phyloP scores from a whole-genome alignment of 306 rosid species.

The Argentina anserina region DNA sequence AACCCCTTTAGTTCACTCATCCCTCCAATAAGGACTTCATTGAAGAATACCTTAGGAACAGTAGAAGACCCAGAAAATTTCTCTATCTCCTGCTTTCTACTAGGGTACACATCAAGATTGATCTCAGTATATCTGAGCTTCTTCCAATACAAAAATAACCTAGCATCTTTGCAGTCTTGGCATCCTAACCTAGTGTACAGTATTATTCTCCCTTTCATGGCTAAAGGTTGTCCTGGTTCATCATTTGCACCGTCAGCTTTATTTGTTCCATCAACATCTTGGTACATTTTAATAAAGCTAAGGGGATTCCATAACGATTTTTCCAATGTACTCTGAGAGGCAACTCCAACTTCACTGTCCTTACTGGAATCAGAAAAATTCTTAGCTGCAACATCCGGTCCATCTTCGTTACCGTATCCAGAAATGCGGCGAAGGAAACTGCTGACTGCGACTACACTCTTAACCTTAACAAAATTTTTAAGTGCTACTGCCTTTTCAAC shows the following conservation, averaged over 20 bases:
- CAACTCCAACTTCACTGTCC: conserved; percentile 37
- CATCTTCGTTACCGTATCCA: conserved; percentile 49
- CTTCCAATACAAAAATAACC: conserved; percentile 59
- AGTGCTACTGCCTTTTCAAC: conserved; percentile 75
- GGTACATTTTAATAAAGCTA: conserved; percentile 49
- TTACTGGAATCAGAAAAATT: conserved; percentile 35
- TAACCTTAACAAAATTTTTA: conserved; percentile 69
- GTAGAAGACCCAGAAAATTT: conserved; percentile 62
- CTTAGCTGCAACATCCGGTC: conserved; percentile 30
- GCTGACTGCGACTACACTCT: conserved; percentile 63
- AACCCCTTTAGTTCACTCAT: conserved; percentile 55
- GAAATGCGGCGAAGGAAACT: conserved; percentile 71
- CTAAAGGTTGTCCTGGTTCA: conserved; percentile 29
- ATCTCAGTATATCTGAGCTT: conserved; percentile 73
- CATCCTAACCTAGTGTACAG: conserved; percentile 77
- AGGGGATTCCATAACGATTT: conserved; percentile 69
- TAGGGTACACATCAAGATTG: conserved; percentile 71
- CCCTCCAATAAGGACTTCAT: conserved; percentile 76
- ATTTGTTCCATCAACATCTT: conserved; percentile 39
- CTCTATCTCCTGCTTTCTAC: conserved; percentile 73
- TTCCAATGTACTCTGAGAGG: conserved; percentile 51
- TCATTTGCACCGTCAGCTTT: conserved; percentile 33
- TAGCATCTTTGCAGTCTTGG: conserved; percentile 62
- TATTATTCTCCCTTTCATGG: conserved; percentile 71
- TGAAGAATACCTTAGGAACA: conserved; percentile 82